These are phyloP conservation scores for Elaeis guineensis DNA, from an alignment of 176 grass and related monocot genomes.

Conservation along the genomic window DNA sequence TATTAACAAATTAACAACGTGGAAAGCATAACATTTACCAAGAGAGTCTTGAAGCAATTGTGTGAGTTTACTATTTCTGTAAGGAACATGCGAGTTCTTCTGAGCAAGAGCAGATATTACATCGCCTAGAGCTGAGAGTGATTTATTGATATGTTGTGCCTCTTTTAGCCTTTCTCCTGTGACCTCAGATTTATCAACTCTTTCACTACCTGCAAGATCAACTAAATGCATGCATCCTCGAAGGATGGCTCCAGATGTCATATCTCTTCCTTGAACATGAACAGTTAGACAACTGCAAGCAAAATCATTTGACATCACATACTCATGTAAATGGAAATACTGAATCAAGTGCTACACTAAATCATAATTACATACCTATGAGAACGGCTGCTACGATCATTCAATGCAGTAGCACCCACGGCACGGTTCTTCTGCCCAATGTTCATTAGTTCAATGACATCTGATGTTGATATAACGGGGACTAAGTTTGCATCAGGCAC, in stretches of 20 bases:
- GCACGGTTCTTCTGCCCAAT: conserved; percentile 85
- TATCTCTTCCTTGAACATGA: conserved; percentile 95
- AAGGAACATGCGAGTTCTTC: conserved; percentile 86
- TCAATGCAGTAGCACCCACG: conserved; percentile 86
- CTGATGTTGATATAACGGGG: conserved; percentile 55
- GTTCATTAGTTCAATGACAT: conserved; percentile 94
- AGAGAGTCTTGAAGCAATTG: conserved; percentile 99
- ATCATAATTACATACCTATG: conserved; percentile 49
- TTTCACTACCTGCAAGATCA: conserved; percentile 94
- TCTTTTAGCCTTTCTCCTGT: conserved; percentile 94
- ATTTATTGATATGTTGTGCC: conserved; percentile 99
- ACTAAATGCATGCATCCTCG: conserved; percentile 99
- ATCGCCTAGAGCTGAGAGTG: conserved; percentile 93
- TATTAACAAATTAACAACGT: too few relatives aligned
- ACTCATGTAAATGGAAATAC: too few relatives aligned
- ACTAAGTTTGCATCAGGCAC: conserved; percentile 90
- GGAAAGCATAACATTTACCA: conserved; percentile 35
- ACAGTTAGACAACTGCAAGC: conserved; percentile 87
- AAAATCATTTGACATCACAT: conserved; percentile 9
- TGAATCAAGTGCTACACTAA: too few relatives aligned
- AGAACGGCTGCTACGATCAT: conserved; percentile 95
- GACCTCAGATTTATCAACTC: conserved; percentile 94
- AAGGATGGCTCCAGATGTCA: conserved; percentile 63
- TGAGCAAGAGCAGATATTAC: conserved; percentile 92
- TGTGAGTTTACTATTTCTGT: conserved; percentile 98